phyloP scores from a whole-genome alignment of 441 rosid genomes.

The Adansonia grandidieri region DNA sequence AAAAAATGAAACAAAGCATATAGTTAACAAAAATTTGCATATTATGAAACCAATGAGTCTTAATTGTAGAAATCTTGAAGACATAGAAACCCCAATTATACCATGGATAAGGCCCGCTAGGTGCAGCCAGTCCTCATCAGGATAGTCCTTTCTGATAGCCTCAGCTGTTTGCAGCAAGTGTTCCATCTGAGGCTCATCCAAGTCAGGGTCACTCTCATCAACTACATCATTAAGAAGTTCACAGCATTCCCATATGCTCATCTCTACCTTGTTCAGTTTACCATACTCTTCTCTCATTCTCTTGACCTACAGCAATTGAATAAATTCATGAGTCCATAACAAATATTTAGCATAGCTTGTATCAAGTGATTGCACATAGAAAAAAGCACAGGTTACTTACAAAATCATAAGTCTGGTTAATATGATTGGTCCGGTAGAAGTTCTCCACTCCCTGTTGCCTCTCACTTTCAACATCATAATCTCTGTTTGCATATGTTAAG shows the following conservation, averaged over 20 bases:
- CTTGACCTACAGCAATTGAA: constrained; percentile 49
- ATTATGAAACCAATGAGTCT: background rate
- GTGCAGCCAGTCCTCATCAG: constrained; percentile 88
- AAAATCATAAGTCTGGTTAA: constrained; percentile 77
- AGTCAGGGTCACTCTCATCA: constrained; percentile 94
- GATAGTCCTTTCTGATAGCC: constrained; percentile 82
- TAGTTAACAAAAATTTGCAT: no score
- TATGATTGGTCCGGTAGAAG: constrained; percentile 73
- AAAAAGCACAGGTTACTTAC: constrained; percentile 36
- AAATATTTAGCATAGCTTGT: no score
- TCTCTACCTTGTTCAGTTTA: constrained; percentile 60
- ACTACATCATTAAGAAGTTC: constrained; percentile 78
- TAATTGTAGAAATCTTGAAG: background rate
- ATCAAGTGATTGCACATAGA: background rate
- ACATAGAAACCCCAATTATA: constrained; percentile 17
- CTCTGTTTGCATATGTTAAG: constrained; percentile 42
- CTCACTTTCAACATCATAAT: constrained; percentile 71
- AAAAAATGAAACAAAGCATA: background rate
- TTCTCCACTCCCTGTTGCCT: constrained; percentile 78
- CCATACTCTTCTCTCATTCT: constrained; percentile 73
- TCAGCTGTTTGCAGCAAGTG: constrained; percentile 94
- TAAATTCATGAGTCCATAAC: background rate
- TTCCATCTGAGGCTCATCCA: constrained; percentile 90
- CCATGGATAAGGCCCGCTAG: constrained; percentile 91
- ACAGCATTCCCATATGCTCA: constrained; percentile 98